phyloP scores from a whole-genome alignment of 148 eudicot species.

The Chenopodium berlandieri region DNA sequence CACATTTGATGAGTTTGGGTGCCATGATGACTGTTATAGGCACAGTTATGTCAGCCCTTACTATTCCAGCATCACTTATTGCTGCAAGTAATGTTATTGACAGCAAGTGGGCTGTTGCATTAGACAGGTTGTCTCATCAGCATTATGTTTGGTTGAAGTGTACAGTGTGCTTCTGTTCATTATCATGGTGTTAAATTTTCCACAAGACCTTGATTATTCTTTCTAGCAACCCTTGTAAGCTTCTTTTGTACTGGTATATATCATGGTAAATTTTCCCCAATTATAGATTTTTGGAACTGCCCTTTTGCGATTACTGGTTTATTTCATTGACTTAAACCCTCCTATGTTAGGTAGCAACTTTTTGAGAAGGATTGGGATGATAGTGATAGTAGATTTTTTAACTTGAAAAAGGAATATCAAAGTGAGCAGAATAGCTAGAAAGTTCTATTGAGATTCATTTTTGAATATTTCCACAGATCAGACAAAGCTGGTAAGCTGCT shows the following conservation, averaged over 20 bases:
- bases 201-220: neutral
- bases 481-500: slow-evolving; percentile 90
- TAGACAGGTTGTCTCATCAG: slow-evolving; percentile 59
- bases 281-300: neutral
- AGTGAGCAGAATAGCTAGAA: neutral
- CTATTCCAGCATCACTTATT: slow-evolving; percentile 74
- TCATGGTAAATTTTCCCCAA: neutral
- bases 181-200: neutral
- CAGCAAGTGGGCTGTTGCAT: slow-evolving; percentile 82
- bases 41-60: slow-evolving; percentile 56
- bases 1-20: slow-evolving; percentile 60
- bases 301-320: neutral
- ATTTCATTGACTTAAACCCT: neutral
- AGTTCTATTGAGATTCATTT: neutral
- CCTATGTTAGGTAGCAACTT: neutral
- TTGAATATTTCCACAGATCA: slow-evolving; percentile 43
- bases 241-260: neutral
- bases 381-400: neutral
- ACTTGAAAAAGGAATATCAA: too few relatives aligned
- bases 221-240: neutral
- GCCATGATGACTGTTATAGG: slow-evolving; percentile 75
- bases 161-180: too few relatives aligned
- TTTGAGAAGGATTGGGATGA: neutral
- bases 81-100: slow-evolving; percentile 63
- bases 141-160: neutral